Base-by-base conservation (phyloP, 2,329 filamentous ascomycete genomes). In the Trichoderma breve region DNA sequence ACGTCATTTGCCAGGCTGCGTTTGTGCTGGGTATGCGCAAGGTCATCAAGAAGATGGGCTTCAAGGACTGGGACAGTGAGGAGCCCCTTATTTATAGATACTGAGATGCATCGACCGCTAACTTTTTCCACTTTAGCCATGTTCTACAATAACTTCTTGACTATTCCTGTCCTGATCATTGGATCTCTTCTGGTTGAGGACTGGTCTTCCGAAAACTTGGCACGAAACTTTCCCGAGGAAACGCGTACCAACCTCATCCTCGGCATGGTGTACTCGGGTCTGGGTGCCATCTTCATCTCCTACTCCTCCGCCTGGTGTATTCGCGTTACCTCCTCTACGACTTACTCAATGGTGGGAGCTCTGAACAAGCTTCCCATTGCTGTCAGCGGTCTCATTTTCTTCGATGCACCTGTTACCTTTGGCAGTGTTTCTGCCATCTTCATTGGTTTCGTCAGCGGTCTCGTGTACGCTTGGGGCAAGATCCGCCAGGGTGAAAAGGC, bases 251-350 rank as follows among this genome's bases (percentile, higher is more conserved):
- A 86, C 76, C 90, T 98, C 77, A 88, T 97, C 76, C 84, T 92
- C 73, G 93, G 95, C 79, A 98, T 98, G 93, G 85, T 98, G 78
- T 92, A 98, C 83, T 98, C 96, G 6, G 96, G 96, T 73, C 87
- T 98, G 69, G 95, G 91, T 43, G 93, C 95, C 65, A 95, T 98
- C 79, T 97, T 98, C 84, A 99, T 99, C 82, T 98, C 95, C n/a
- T 99, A 99, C 88, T 97, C 94, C 80, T 98, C 95, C 18, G 96
- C 96, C 47, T 99, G 96, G 96, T 98, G 96, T 81, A 97, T 99
- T 75, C 95, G 96, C 76, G 93, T 97, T 75, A 98, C 96, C 8
- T 97, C 95, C 0, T 98, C 95, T 21, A 99, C 96, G 9, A 99
- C 96, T 2, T 99, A 98, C 86, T 97, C 93, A 34, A 98, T 99